Conservation (phyloP, 441 rosid genomes). For the Pelargonium myrrhifolium region DNA sequence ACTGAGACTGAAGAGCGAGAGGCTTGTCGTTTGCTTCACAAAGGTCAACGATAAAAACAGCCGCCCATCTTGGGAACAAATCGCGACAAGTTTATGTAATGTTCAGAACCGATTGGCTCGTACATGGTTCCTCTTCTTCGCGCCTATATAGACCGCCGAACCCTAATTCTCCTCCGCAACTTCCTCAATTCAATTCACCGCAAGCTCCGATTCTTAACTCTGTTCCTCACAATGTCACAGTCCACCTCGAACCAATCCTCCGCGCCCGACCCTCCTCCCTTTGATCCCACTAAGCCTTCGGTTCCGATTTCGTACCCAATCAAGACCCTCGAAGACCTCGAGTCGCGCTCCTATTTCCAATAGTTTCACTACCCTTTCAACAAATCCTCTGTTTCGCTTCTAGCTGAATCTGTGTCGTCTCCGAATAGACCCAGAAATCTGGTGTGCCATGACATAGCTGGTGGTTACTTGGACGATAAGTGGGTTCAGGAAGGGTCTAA, state of each 20-base stretch:
- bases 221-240: conserved; percentile 21
- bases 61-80: no score
- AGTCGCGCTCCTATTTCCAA: conserved; percentile 51
- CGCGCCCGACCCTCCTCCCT: conserved; percentile 22
- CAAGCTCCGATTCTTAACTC: conserved; percentile 18
- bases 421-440: conserved; percentile 50
- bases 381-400: conserved; percentile 46
- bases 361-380: conserved; percentile 82
- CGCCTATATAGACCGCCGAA: conserved; percentile 24
- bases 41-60: no score
- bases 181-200: conserved; percentile 21
- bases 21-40: no score
- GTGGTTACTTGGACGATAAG: conserved; percentile 67
- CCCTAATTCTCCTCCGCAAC: conserved; percentile 24
- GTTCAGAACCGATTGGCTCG: not conserved
- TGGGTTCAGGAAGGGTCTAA: conserved; percentile 81
- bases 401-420: conserved; percentile 11
- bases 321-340: conserved; percentile 55
- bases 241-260: conserved; percentile 13
- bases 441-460: conserved; percentile 80
- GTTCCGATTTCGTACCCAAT: conserved; percentile 67
- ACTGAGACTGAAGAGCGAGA: no score
- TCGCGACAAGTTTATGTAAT: no score
- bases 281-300: conserved; percentile 53
- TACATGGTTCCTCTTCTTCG: conserved; percentile 19